phyloP scores from a whole-genome alignment of 768 basidiomycete genomes.

The Lactarius quietus region DNA sequence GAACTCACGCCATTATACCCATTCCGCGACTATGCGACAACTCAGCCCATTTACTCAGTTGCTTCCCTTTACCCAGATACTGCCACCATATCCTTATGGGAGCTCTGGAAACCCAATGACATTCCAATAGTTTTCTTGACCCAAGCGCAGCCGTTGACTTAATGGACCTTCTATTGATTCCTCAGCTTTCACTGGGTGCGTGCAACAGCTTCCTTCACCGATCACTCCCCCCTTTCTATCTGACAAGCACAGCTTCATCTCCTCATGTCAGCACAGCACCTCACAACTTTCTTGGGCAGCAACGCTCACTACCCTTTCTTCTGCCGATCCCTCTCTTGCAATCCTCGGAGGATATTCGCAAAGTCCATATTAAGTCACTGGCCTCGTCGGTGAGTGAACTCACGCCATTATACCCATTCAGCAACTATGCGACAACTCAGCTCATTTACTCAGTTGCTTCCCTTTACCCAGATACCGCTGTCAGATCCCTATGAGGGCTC shows the following conservation, averaged over 20 bases:
- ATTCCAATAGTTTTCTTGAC: slow-evolving; percentile 56
- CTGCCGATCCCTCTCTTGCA: slow-evolving; percentile 25
- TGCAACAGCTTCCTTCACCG: slow-evolving; percentile 49
- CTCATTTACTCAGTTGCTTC: too few species aligned
- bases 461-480: too few species aligned
- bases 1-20: too few species aligned
- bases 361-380: too few species aligned
- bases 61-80: slow-evolving; percentile 49
- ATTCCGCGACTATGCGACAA: slow-evolving; percentile 13
- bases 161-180: too few species aligned
- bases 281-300: slow-evolving; percentile 26
- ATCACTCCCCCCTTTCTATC: slow-evolving; percentile 47
- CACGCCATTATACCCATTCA: too few species aligned
- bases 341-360: too few species aligned
- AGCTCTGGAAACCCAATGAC: slow-evolving; percentile 78
- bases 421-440: too few species aligned
- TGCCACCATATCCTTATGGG: slow-evolving; percentile 71
- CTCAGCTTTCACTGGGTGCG: too few species aligned
- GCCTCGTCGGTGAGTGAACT: too few species aligned
- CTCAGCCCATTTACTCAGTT: slow-evolving; percentile 14
- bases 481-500: too few species aligned
- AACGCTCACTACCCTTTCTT: slow-evolving; percentile 30
- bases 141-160: slow-evolving; percentile 28
- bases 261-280: slow-evolving; percentile 31
- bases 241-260: slow-evolving; percentile 33